Percentiles rank a stretch among this genome's conserved stretches.
Conservation (phyloP, 139 green algal species). For the Ettlia oleoabundans region DNA sequence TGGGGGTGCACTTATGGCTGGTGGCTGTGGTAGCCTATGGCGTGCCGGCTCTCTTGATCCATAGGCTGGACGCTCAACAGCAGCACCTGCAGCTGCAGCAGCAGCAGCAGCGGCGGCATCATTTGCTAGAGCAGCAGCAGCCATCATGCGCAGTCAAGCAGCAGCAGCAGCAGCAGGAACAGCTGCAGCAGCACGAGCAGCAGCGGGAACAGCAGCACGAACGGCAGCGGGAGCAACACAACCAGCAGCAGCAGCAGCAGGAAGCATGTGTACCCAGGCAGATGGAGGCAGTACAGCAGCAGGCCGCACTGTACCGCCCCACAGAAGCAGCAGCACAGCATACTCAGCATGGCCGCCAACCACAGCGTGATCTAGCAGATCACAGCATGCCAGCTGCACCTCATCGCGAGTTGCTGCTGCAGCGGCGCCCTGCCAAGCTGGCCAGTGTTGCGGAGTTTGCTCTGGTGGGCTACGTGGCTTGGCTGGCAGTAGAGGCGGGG, state of each 20-base stretch:
- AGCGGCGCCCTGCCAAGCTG: neutral
- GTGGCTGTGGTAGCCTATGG: neutral
- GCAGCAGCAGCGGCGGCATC: neutral
- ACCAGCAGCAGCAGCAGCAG: no score
- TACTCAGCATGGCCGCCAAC: no score
- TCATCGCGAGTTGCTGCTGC: neutral
- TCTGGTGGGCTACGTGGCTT: neutral
- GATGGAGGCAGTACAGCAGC: no score
- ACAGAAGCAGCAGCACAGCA: no score
- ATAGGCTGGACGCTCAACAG: conserved; percentile 1
- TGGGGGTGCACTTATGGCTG: conserved; percentile 9
- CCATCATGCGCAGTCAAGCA: no score
- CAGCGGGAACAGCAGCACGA: neutral
- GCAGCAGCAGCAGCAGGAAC: neutral
- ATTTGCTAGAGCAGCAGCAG: no score
- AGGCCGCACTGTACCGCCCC: no score
- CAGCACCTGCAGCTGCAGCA: neutral
- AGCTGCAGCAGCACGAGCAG: neutral
- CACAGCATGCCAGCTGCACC: no score
- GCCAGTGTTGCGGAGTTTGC: neutral
- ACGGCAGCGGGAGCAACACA: no score
- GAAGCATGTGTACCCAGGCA: no score
- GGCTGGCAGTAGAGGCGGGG: neutral
- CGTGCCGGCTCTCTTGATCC: conserved; percentile 1
- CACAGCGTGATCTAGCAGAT: no score